These are phyloP conservation scores for Dactylellina sp. DNA, from an alignment of 2,329 filamentous ascomycete species.

Conservation along the genomic window DNA sequence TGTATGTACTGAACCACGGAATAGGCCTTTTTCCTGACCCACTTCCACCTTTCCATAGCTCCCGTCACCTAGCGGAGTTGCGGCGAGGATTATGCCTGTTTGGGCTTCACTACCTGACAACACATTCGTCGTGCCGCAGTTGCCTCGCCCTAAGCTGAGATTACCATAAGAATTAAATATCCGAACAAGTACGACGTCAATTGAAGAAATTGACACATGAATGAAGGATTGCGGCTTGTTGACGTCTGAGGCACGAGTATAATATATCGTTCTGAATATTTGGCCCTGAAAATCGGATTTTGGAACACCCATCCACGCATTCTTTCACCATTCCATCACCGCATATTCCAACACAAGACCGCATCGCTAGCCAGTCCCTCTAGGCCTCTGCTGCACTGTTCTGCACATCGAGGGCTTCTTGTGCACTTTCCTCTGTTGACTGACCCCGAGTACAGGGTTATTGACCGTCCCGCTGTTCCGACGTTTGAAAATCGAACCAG, in stretches of 20 bases:
- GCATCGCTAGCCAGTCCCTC: background rate
- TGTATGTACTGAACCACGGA: constrained; percentile 20
- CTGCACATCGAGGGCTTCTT: constrained; percentile 3
- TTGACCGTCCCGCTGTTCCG: constrained; percentile 50
- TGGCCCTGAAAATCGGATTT: constrained; percentile 33
- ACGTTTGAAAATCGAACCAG: constrained; percentile 47
- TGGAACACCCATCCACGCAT: constrained; percentile 22
- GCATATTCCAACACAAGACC: constrained; percentile 35
- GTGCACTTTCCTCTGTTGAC: constrained; percentile 48
- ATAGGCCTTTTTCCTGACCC: constrained; percentile 17
- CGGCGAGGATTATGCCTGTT: constrained; percentile 23
- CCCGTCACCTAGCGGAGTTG: constrained; percentile 38
- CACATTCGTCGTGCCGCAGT: constrained; percentile 3
- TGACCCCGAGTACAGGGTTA: constrained; percentile 32
- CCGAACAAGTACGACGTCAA: constrained; percentile 46
- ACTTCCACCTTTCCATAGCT: constrained; percentile 32
- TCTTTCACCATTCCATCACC: constrained; percentile 42
- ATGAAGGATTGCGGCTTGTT: constrained; percentile 31
- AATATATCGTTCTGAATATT: constrained; percentile 24
- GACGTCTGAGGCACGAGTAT: constrained; percentile 23
- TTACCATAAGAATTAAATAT: constrained; percentile 43
- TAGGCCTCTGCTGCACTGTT: background rate
- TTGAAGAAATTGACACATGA: constrained; percentile 4
- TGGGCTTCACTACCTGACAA: constrained; percentile 16
- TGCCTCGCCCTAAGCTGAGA: no score